A percentile compares a stretch with the other conserved stretches of the same genome.
phyloP scores from a whole-genome alignment of 225 moss, liverwort and hornwort genomes.

The Neckera pumila region DNA sequence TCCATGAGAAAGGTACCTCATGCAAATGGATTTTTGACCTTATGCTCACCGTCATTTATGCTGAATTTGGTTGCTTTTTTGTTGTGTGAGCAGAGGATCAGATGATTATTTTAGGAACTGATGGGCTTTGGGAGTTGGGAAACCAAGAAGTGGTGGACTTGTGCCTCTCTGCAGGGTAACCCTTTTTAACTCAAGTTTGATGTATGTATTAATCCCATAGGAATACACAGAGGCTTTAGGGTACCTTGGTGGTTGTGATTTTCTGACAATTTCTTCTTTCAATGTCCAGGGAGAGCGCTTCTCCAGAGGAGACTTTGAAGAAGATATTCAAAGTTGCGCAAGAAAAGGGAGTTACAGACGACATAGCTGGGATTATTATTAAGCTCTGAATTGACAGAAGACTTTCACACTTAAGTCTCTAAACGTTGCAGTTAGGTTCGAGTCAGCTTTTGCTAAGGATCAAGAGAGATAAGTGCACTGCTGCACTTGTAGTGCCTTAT shows the following conservation, averaged over 20 bases:
- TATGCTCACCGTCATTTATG: neutral
- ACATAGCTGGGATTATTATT: constrained; percentile 40
- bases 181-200: neutral
- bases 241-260: neutral
- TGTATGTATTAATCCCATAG: neutral
- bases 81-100: constrained; percentile 61
- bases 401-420: neutral
- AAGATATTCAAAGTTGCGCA: constrained; percentile 19
- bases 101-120: constrained; percentile 77
- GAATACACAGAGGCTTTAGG: neutral
- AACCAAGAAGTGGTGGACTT: constrained; percentile 81
- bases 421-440: neutral
- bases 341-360: constrained; percentile 37
- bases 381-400: constrained; percentile 6
- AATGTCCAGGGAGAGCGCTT: constrained; percentile 11
- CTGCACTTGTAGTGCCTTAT: neutral
- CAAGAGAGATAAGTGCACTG: neutral
- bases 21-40: neutral
- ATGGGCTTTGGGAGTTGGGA: constrained; percentile 90
- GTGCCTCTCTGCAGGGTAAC: constrained; percentile 58
- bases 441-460: neutral
- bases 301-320: constrained; percentile 25
- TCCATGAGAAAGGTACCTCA: neutral
- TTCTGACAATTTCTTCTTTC: neutral
- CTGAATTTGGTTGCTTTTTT: neutral